Percentiles rank a stretch among this genome's conserved stretches.
Conservation (phyloP, 495 filamentous ascomycete genomes). For the Neurospora sp. region DNA sequence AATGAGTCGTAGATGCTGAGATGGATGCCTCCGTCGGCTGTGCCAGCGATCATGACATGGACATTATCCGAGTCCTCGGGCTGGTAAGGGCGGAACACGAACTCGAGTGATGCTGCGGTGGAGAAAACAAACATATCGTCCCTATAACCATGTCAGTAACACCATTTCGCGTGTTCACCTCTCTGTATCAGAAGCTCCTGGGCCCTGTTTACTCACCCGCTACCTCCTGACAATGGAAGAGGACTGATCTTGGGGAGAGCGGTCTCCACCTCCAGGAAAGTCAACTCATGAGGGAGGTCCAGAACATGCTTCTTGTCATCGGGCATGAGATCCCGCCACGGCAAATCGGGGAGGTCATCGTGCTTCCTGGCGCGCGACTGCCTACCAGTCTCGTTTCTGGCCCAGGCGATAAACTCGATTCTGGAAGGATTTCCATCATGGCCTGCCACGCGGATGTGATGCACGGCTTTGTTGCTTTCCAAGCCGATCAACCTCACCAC, state of each 20-base stretch:
- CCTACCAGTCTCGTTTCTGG: slow-evolving; percentile 50
- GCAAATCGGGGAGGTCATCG: neutral
- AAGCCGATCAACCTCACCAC: slow-evolving; percentile 59
- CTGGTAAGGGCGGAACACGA: slow-evolving; percentile 52
- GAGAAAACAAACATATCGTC: slow-evolving; percentile 59
- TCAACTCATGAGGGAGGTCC: slow-evolving; percentile 69
- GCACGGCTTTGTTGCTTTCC: slow-evolving; percentile 67
- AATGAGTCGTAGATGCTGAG: slow-evolving; percentile 87
- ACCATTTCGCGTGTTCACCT: neutral
- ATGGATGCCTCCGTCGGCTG: slow-evolving; percentile 67
- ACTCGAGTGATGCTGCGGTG: slow-evolving; percentile 58
- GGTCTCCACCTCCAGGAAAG: slow-evolving; percentile 67
- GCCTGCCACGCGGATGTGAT: slow-evolving; percentile 44
- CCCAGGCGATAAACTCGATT: slow-evolving; percentile 65
- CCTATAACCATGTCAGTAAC: slow-evolving; percentile 10
- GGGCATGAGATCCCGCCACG: slow-evolving; percentile 25
- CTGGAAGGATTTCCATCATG: slow-evolving; percentile 20
- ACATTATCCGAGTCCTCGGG: slow-evolving; percentile 58
- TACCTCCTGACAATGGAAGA: slow-evolving; percentile 48
- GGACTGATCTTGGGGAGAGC: slow-evolving; percentile 71
- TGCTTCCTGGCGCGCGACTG: neutral
- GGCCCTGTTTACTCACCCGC: slow-evolving; percentile 34
- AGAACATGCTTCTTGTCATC: slow-evolving; percentile 25
- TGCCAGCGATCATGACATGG: slow-evolving; percentile 72
- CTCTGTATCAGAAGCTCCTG: neutral